Evolutionary conservation across 2,329 filamentous ascomycete genomes (phyloP), one percentile per base, ranked within the genome.

Genomic region (Curvularia hawaiiensis): DNA sequence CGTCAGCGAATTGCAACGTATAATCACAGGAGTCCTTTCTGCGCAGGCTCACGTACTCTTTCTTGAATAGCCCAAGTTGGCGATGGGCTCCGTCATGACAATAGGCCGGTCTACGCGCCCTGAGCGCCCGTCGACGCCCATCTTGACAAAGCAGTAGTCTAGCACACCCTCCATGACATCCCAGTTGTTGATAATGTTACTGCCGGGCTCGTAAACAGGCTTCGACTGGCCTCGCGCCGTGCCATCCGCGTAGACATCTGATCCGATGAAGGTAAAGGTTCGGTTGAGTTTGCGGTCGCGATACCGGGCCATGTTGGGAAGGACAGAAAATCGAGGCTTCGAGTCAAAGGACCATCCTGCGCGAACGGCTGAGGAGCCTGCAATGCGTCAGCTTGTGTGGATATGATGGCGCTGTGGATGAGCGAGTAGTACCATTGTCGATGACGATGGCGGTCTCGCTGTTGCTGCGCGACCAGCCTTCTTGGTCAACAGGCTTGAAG

Each of bases 301-400:
- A 77, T 97, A 99, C 71, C 94, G 92, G 63, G 95, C 90, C 87
- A 96, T 96, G 65, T 97, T 90, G 12, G 95, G 94, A 1, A 93
- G 91, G 38, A 97, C 84, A 60, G 85, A 84, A 54, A 98, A 82
- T 62, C 91, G 87, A 1, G 95, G 95, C n/a, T 82, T 81, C 61
- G 87, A 81, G 71, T 98, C 94, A 73, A 96, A 96, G 8, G 93
- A 97, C 93, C 94, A 99, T 64, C 95, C 95, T 52, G 94, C 94
- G 77, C 96, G 92, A 58, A 97, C 87, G 31, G 88, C 83, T 52
- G 90, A 96, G 24, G 94, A 95, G 65, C 95, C 93, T 97, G 67
- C 28, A 12, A 43, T 24, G 30, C 48, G 56, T 75, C 54, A 68
- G 65, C 46, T 51, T 41, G 39, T 33, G 50, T 33, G 12, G 44